Evolutionary conservation across 2,329 filamentous ascomycete species (phyloP).

Genomic region (Nemania sp.): DNA sequence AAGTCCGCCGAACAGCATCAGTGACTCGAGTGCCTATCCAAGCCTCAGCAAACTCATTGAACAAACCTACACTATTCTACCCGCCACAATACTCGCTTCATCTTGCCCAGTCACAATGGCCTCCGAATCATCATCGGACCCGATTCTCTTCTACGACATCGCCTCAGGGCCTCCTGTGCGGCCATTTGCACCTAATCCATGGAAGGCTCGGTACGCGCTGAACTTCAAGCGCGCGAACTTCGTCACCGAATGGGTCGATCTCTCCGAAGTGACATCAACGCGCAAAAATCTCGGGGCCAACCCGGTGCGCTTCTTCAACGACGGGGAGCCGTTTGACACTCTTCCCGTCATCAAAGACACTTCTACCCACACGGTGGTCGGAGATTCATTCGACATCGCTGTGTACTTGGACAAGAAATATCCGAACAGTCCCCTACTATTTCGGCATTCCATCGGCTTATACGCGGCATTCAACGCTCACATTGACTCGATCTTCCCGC

Average conservation of each 20-base stretch:
- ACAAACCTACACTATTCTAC: not conserved
- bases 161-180: constrained; percentile 39
- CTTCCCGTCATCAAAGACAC: constrained; percentile 60
- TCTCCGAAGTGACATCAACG: constrained; percentile 54
- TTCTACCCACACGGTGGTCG: constrained; percentile 46
- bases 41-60: not conserved
- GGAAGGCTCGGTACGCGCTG: constrained; percentile 43
- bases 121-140: constrained; percentile 19
- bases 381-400: constrained; percentile 70
- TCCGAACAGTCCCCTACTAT: constrained; percentile 51
- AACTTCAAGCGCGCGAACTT: constrained; percentile 47
- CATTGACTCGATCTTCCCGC: constrained; percentile 58
- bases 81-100: not conserved
- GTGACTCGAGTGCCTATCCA: too few relatives aligned
- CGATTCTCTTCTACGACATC: constrained; percentile 49
- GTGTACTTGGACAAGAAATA: constrained; percentile 58
- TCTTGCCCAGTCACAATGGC: constrained; percentile 9
- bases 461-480: constrained; percentile 57
- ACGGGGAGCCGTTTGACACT: constrained; percentile 63
- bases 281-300: constrained; percentile 51
- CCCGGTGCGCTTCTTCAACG: constrained; percentile 56
- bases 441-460: constrained; percentile 45
- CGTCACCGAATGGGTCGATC: constrained; percentile 51
- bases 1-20: too few relatives aligned
- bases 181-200: constrained; percentile 39